phyloP scores from a whole-genome alignment of 2,329 filamentous ascomycete genomes.

The Leptodontidium sp. region DNA sequence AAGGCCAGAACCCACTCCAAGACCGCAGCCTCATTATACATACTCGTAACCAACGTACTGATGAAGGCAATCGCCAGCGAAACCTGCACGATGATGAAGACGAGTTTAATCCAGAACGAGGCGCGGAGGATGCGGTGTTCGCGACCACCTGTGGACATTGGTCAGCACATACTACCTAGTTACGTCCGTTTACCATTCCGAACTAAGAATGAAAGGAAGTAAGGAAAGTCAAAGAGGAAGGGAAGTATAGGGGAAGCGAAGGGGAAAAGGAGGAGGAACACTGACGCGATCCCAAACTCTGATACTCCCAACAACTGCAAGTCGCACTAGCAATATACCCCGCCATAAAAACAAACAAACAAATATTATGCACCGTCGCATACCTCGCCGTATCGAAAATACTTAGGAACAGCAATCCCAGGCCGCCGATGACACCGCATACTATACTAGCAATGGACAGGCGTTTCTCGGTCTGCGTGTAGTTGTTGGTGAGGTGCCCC shows the following conservation, averaged over 20 bases:
- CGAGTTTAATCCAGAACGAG: constrained; percentile 14
- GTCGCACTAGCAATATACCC: constrained; percentile 8
- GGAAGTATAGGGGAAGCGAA: no score
- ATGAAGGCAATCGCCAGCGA: constrained; percentile 4
- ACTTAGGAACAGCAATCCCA: constrained; percentile 2
- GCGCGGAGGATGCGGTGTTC: background rate
- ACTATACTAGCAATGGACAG: constrained; percentile 10
- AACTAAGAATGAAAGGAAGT: no score
- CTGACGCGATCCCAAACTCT: constrained; percentile 10
- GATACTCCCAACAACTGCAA: constrained; percentile 16
- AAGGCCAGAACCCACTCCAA: constrained; percentile 7
- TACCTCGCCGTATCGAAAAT: constrained; percentile 15
- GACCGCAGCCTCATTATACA: constrained; percentile 7
- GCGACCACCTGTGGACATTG: constrained; percentile 1
- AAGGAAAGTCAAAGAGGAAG: no score
- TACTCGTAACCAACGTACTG: background rate
- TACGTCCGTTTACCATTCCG: no score
- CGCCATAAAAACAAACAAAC: constrained; percentile 14
- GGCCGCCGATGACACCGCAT: background rate
- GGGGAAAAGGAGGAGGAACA: background rate
- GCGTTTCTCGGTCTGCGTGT: constrained; percentile 12
- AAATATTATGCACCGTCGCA: background rate
- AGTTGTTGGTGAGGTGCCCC: background rate
- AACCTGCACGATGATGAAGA: constrained; percentile 1
- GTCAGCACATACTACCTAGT: background rate